Evolutionary conservation across 352 stramenopile species (phyloP), one percentile per base, ranked within the genome.

Genomic region (Nothophytophthora sp.): DNA sequence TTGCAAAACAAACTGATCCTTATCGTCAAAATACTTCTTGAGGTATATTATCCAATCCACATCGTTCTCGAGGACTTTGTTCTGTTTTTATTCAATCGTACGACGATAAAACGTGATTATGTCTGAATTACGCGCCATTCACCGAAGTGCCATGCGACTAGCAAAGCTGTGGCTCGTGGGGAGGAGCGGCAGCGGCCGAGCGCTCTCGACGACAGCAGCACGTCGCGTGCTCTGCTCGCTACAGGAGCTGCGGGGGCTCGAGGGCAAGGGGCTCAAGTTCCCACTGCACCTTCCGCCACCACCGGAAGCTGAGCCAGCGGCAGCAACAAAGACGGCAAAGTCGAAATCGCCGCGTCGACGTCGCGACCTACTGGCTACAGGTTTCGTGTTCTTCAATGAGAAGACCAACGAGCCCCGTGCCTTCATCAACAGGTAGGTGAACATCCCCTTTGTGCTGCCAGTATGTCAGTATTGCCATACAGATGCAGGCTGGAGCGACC

Each of bases 381-480:
- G 77, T 28, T 86, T 90, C 45, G 77, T 88, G 8, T 89, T 90
- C 60, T 72, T 73, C 24, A 76, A 71, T 41, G 58, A 75, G 20
- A 48, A 62, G 25, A 72, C 65, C 5, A 50, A 67, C 16, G 46
- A 71, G 23, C 75, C 76, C 15, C 77, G 73, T 3, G 75, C 70
- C 16, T 90, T 86, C 36, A 59, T 78, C 35, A 90, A 90, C 64
- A 67, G 68, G 50, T 75, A 49, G 43, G n/a, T n/a, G n/a, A n/a
- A n/a, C n/a, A n/a, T n/a, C n/a, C n/a, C n/a, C n/a, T n/a, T n/a
- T n/a, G n/a, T n/a, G n/a, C n/a, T n/a, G n/a, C n/a, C n/a, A n/a
- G n/a, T n/a, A n/a, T n/a, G n/a, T n/a, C n/a, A n/a, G n/a, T n/a
- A n/a, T n/a, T n/a, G n/a, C n/a, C n/a, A n/a, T n/a, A n/a, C n/a